Conservation (phyloP, 129 eudicot genomes). For the Tagetes erecta region DNA sequence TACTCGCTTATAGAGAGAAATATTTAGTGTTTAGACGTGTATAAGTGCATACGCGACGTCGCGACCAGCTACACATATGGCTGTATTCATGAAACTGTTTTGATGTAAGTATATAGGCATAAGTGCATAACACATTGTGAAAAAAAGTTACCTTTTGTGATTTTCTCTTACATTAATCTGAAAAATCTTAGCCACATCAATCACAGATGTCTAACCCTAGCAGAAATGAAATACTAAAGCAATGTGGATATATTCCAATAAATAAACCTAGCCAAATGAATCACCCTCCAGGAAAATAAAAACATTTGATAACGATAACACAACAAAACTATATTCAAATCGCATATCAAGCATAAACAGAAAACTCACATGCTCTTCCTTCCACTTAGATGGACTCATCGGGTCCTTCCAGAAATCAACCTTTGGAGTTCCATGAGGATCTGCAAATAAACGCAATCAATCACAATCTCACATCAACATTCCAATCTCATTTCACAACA, state of each 20-base stretch:
- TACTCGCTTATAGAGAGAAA: background rate
- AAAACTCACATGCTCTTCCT: slow-evolving; percentile 40
- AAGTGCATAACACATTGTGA: background rate
- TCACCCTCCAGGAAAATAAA: background rate
- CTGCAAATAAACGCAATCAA: slow-evolving; percentile 31
- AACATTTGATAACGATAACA: slow-evolving; percentile 28
- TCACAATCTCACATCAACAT: background rate
- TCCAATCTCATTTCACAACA: background rate
- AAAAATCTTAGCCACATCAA: background rate
- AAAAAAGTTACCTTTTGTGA: background rate
- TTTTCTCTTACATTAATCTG: background rate
- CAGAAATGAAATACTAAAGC: background rate
- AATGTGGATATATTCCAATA: slow-evolving; percentile 18
- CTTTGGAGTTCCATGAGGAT: slow-evolving; percentile 39
- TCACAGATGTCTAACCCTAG: slow-evolving; percentile 8
- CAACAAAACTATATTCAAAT: slow-evolving; percentile 5
- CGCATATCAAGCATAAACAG: background rate
- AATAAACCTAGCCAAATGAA: slow-evolving; percentile 15
- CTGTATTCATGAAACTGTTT: background rate
- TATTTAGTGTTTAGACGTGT: background rate
- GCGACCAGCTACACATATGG: background rate
- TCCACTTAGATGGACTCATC: slow-evolving; percentile 42
- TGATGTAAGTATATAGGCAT: background rate
- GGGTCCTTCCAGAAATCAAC: slow-evolving; percentile 44
- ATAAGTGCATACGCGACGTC: background rate